These are phyloP conservation scores for Scenedesmus sp. DNA, from an alignment of 163 green algal species.

Conservation along the genomic window DNA sequence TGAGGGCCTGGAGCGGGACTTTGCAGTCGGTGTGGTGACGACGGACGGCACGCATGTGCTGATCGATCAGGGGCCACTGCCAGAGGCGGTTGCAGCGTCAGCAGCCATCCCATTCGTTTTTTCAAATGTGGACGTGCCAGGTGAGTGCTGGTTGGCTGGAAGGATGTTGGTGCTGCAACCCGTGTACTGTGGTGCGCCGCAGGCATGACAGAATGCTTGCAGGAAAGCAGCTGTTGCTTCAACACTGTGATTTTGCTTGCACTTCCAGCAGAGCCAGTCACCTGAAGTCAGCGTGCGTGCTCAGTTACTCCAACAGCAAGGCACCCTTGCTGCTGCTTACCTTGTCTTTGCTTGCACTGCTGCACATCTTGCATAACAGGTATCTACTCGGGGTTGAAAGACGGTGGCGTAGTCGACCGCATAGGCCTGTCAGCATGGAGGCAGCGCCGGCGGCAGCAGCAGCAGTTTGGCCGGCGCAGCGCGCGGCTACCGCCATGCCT, in stretches of 20 bases:
- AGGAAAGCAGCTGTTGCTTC: neutral
- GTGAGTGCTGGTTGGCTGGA: neutral
- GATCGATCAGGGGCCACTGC: conserved; percentile 84
- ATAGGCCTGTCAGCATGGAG: conserved; percentile 85
- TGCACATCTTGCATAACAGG: neutral
- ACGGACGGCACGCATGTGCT: conserved; percentile 78
- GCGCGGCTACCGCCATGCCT: conserved; percentile 53
- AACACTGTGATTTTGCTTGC: neutral
- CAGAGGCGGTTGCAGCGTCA: conserved; percentile 89
- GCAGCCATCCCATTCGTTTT: conserved; percentile 93
- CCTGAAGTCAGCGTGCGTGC: neutral
- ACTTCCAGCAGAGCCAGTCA: neutral
- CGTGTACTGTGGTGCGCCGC: neutral
- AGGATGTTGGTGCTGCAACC: neutral
- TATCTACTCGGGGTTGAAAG: conserved; percentile 65
- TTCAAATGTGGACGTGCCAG: conserved; percentile 78
- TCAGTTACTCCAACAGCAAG: neutral
- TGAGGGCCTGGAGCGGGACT: conserved; percentile 78
- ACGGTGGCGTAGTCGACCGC: conserved; percentile 84
- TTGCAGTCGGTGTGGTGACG: conserved; percentile 66
- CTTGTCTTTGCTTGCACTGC: neutral
- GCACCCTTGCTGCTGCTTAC: neutral
- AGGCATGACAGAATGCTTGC: neutral
- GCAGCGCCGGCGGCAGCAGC: conserved; percentile 61
- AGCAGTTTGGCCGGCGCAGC: neutral